Evolutionary conservation across 139 green algal genomes (phyloP), one percentile per base, ranked within the genome.

Genomic region (Pleodorina starrii): DNA sequence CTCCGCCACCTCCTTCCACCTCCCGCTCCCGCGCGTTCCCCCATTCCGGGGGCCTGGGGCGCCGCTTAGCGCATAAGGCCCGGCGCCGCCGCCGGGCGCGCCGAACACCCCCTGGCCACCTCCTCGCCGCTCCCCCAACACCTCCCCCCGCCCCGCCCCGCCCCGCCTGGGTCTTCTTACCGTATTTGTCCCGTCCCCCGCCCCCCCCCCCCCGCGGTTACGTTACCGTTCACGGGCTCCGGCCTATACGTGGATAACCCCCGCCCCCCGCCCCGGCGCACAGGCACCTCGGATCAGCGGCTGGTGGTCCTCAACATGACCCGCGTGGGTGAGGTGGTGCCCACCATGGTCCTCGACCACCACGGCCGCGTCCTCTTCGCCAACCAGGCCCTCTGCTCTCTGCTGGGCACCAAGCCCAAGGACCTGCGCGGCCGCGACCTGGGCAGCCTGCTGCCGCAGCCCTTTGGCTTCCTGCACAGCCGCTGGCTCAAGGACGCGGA

Each of bases 401-500:
- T 92, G 69, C 74, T 94, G 57, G 91, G 91, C 46, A 90, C 80
- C 75, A 91, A 90, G 68, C 81, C 89, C 21, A 77, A 60, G 35
- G 82, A 83, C 40, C 66, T 94, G 81, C 50, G 60, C 43, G 50
- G 57, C 51, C 80, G 82, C 59, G 89, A 91, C 44, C 90, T 94
- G 38, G 68, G 35, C 29, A 68, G 83, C 23, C 57, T 94, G 43
- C 32, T 94, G 86, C 89, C 89, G 36, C 80, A 90, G 38, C 91
- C 91, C 12, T 90, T 90, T 78, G 82, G 86, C 36, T 44, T 36
- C 38, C 63, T 94, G 82, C 91, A 94, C 86, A 44, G 80, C 48
- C 88, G 85, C 72, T 94, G 82, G 81, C 86, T 94, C n/a, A 94
- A 87, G 89, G 91, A 88, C 9, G 82, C 82, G 19, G 82, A 79